A percentile compares a stretch with the other conserved stretches of the same genome.
Conservation (phyloP, 768 basidiomycete genomes). For the Trametes gibbosa region DNA sequence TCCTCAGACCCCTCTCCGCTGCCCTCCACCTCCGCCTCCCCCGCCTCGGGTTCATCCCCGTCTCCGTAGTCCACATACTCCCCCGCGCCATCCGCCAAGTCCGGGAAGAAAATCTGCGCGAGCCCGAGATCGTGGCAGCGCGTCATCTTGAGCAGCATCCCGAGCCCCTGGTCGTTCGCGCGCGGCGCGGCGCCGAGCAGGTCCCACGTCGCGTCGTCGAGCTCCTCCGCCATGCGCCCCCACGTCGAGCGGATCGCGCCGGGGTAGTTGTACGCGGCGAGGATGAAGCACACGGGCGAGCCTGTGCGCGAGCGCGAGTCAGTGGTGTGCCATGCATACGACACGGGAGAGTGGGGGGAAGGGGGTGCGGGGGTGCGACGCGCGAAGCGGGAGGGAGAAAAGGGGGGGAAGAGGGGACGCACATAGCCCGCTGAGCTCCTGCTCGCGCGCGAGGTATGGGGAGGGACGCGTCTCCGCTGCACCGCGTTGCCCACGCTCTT, state of each 20-base stretch:
- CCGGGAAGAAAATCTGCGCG: slow-evolving; percentile 49
- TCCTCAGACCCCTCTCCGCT: slow-evolving; percentile 1
- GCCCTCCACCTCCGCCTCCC: background rate
- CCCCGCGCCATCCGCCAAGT: slow-evolving; percentile 20
- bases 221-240: slow-evolving; percentile 67
- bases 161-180: slow-evolving; percentile 41
- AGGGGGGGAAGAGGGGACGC: slow-evolving; percentile 26
- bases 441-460: slow-evolving; percentile 53
- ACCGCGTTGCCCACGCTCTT: background rate
- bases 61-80: background rate
- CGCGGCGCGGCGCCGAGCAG: slow-evolving; percentile 45
- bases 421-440: slow-evolving; percentile 78
- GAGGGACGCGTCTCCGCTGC: slow-evolving; percentile 24
- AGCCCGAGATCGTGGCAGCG: slow-evolving; percentile 71
- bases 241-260: slow-evolving; percentile 62
- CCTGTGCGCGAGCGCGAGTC: slow-evolving; percentile 38
- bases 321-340: background rate
- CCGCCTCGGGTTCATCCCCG: background rate
- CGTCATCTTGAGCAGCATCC: slow-evolving; percentile 75
- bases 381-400: background rate
- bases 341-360: background rate
- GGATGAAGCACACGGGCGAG: slow-evolving; percentile 73
- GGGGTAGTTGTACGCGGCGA: slow-evolving; percentile 66
- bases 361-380: background rate
- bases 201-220: slow-evolving; percentile 65